Conservation (phyloP, 2,329 filamentous ascomycete genomes). For the Nemania abortiva region DNA sequence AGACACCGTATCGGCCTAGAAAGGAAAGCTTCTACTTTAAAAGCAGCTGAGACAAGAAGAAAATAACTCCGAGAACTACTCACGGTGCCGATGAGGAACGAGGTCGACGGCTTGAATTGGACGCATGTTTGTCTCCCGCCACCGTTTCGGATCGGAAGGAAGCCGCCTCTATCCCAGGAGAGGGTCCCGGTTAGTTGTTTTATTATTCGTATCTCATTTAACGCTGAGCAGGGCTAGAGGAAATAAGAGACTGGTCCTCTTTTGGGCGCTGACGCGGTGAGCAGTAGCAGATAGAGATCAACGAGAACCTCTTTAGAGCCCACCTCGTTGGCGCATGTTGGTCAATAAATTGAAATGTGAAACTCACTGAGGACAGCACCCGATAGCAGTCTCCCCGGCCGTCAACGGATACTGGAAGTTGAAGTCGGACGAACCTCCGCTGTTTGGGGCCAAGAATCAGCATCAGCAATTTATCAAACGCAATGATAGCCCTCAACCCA, state of each 20-base stretch:
- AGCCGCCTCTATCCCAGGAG: slow-evolving; percentile 28
- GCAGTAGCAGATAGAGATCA: neutral
- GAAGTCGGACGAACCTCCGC: slow-evolving; percentile 31
- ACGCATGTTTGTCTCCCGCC: slow-evolving; percentile 29
- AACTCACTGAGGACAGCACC: slow-evolving; percentile 39
- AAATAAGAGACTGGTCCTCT: neutral
- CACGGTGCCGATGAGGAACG: slow-evolving; percentile 34
- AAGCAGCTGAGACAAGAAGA: too few species aligned
- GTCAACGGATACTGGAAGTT: slow-evolving; percentile 32
- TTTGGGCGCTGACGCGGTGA: neutral
- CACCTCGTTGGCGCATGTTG: neutral
- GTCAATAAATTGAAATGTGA: neutral
- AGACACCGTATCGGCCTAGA: too few species aligned
- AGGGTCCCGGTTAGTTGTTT: slow-evolving; percentile 10
- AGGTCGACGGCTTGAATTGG: slow-evolving; percentile 29
- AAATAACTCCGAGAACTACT: too few species aligned
- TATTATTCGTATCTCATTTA: neutral
- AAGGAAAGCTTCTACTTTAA: too few species aligned
- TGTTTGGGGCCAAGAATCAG: slow-evolving; percentile 11
- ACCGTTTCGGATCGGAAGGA: slow-evolving; percentile 7
- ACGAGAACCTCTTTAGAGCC: neutral
- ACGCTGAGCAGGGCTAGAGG: neutral
- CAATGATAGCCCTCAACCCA: neutral
- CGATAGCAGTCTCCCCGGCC: slow-evolving; percentile 36
- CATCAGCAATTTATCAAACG: neutral